These are phyloP conservation scores for Azolla pinnata DNA, from an alignment of 75 land plant genomes.

Conservation along the genomic window DNA sequence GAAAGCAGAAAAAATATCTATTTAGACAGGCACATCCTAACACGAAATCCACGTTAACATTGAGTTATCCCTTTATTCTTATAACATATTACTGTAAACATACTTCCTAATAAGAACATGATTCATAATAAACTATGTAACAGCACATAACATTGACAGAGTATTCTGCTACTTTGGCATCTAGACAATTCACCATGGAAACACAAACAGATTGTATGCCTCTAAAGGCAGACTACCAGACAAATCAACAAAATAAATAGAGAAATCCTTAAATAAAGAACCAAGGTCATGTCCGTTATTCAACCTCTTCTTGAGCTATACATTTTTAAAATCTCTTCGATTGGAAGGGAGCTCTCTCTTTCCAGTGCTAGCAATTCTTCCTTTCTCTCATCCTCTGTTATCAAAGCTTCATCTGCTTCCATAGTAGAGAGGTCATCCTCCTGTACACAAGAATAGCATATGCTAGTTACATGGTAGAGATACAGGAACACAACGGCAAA, in stretches of 20 bases:
- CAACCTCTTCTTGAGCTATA: conserved; percentile 47
- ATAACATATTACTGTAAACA: no score
- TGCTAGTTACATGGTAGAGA: neutral
- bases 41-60: neutral
- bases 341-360: conserved; percentile 69
- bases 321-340: conserved; percentile 72
- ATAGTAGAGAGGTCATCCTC: conserved; percentile 93
- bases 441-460: conserved; percentile 23
- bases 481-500: neutral
- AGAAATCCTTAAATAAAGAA: conserved; percentile 1
- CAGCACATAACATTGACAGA: no score
- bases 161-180: no score
- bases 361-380: conserved; percentile 76
- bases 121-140: neutral
- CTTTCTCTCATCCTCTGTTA: conserved; percentile 72
- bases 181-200: no score
- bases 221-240: no score
- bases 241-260: conserved; percentile 1
- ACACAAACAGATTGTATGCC: no score
- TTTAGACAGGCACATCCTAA: no score
- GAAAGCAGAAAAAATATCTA: no score
- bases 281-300: neutral
- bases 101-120: no score
- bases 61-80: no score
- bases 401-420: conserved; percentile 89